phyloP scores from a whole-genome alignment of 202 grass and related monocot genomes.

The Eragrostis tef region DNA sequence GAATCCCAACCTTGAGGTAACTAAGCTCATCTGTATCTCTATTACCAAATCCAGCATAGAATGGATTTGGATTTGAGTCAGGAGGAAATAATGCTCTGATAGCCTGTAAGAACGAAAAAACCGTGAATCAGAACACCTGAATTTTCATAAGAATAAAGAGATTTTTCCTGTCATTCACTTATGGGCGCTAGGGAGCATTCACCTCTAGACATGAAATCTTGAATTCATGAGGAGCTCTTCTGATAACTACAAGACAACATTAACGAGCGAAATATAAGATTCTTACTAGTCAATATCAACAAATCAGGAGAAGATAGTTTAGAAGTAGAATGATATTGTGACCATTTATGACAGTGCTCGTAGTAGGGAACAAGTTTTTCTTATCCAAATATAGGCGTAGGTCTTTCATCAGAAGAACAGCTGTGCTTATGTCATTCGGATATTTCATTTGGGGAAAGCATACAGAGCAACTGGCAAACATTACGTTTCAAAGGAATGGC shows the following conservation, averaged over 20 bases:
- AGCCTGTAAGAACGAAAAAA: slow-evolving; percentile 49
- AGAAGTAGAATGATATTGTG: slow-evolving; percentile 6
- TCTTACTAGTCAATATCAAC: slow-evolving; percentile 34
- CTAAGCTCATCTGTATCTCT: slow-evolving; percentile 95
- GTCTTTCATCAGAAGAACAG: not conserved
- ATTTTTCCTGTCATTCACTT: slow-evolving; percentile 20
- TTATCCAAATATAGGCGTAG: slow-evolving; percentile 6
- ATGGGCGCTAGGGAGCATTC: slow-evolving; percentile 18
- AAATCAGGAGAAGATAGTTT: not conserved
- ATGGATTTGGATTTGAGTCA: slow-evolving; percentile 85
- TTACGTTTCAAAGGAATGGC: slow-evolving; percentile 5
- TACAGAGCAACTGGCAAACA: not conserved
- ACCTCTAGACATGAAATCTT: slow-evolving; percentile 98
- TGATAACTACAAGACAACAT: slow-evolving; percentile 78
- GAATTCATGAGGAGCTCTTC: slow-evolving; percentile 98
- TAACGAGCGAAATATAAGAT: slow-evolving; percentile 42
- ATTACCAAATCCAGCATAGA: slow-evolving; percentile 97
- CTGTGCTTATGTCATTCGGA: not conserved
- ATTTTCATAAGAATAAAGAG: slow-evolving; percentile 18
- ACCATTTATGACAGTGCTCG: slow-evolving; percentile 20
- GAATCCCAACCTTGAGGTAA: slow-evolving; percentile 95
- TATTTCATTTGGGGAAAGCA: slow-evolving; percentile 7
- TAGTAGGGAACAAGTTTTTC: not conserved
- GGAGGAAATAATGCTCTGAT: slow-evolving; percentile 88
- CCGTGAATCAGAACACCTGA: slow-evolving; percentile 35